Percentiles rank a stretch among this genome's conserved stretches.
Conservation (phyloP, 2,329 filamentous ascomycete species). For the Cordyceps cicadae region DNA sequence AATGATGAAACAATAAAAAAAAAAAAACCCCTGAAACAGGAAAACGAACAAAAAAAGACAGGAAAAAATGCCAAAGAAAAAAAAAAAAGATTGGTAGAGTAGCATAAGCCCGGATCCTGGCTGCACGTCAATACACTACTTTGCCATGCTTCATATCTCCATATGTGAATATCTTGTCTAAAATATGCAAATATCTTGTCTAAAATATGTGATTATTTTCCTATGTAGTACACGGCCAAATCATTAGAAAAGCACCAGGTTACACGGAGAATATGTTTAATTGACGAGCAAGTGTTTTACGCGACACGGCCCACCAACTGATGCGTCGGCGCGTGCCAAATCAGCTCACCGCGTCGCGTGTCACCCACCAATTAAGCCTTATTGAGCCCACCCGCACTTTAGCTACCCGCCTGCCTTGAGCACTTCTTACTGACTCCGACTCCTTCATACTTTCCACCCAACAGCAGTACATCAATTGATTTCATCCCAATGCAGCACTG, state of each 20-base stretch:
- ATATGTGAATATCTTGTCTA: neutral
- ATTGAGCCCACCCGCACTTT: neutral
- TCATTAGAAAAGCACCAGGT: neutral
- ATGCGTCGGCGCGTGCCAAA: constrained; percentile 7
- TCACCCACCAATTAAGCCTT: neutral
- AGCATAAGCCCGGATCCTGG: neutral
- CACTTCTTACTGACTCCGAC: too few species aligned
- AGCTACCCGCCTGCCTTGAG: neutral
- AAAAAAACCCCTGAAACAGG: constrained; percentile 4
- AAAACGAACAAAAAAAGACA: neutral
- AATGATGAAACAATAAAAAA: neutral
- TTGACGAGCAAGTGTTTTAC: neutral
- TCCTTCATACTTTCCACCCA: neutral
- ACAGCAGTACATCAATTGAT: neutral
- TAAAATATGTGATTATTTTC: too few species aligned
- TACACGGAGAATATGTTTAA: neutral
- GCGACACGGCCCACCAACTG: neutral
- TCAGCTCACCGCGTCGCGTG: constrained; percentile 10
- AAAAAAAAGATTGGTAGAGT: constrained; percentile 9
- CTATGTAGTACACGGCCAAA: neutral
- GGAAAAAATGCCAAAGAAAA: neutral
- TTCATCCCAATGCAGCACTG: neutral
- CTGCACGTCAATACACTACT: constrained; percentile 8
- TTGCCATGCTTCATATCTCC: neutral
- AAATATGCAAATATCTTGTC: neutral